These are phyloP conservation scores for Fusarium citri DNA, from an alignment of 2,329 filamentous ascomycete species.

Conservation along the genomic window DNA sequence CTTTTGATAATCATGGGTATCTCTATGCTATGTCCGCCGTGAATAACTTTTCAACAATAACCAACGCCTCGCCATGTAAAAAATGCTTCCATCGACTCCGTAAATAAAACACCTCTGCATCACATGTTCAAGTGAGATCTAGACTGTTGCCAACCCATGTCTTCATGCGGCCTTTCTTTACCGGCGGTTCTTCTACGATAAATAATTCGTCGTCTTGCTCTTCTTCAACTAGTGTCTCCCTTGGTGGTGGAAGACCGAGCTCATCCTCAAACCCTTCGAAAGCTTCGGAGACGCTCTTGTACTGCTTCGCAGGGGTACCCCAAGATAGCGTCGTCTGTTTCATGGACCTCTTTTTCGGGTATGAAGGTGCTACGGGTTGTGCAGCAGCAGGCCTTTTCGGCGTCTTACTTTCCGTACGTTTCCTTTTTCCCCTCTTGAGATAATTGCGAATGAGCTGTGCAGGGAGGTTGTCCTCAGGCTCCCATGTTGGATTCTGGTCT, in stretches of 20 bases:
- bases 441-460: slow-evolving; percentile 56
- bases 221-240: slow-evolving; percentile 1
- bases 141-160: slow-evolving; percentile 1
- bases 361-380: slow-evolving; percentile 14
- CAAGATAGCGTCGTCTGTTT: slow-evolving; percentile 43
- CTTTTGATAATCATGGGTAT: slow-evolving; percentile 35
- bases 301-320: slow-evolving; percentile 37
- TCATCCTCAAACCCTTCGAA: slow-evolving; percentile 42
- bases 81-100: background rate
- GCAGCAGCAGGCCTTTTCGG: slow-evolving; percentile 6
- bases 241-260: background rate
- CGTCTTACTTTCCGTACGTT: background rate
- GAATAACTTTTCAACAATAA: slow-evolving; percentile 16
- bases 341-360: slow-evolving; percentile 35
- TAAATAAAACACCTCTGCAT: background rate
- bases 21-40: slow-evolving; percentile 33
- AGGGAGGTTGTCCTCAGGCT: slow-evolving; percentile 65
- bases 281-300: slow-evolving; percentile 48
- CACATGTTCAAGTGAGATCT: slow-evolving; percentile 12
- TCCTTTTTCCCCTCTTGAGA: slow-evolving; percentile 37
- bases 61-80: slow-evolving; percentile 12
- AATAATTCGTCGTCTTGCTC: slow-evolving; percentile 45
- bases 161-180: slow-evolving; percentile 23
- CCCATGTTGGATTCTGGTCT: slow-evolving; percentile 69
- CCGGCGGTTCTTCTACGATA: slow-evolving; percentile 45